Base-by-base conservation (phyloP, 345 rosid species). In the Capsella bursapastoris region DNA sequence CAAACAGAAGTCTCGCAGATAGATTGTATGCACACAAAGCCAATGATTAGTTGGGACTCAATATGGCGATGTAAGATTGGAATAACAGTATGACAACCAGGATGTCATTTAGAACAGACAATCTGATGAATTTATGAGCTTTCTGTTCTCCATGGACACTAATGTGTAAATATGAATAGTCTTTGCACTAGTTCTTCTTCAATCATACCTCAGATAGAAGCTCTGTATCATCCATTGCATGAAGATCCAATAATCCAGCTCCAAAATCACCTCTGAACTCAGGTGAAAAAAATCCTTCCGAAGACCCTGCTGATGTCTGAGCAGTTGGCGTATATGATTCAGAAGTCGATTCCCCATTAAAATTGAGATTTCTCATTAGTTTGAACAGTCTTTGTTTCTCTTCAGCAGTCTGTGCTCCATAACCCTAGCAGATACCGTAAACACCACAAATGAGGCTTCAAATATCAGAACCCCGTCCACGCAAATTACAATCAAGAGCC, bases 211-310 rank as follows among this genome's bases (percentile, higher is more conserved):
- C 96, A 32, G 96, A 88, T 41, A 90, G 84, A 73, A 96, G 96
- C 82, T 90, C 98, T 31, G 98, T 92, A 69, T 96, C 99, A 80
- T 96, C 97, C 98, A 96, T 88, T 43, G 96, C 96, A 83, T 96
- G 97, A 67, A 96, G 99, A 86, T 92, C 97, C 80, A 96, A 70
- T 72, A 96, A 97, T 38, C 99, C 99, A 73, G 96, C 96, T 70
- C 99, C 99, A 87, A 92, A 90, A 78, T 96, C 99, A 61, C 99
- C 96, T 83, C 97, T 86, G 70, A 96, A 92, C 34, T 92, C 97
- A 0, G 95, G 88, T 64, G 99, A 85, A 81, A 83, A 90, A 79
- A 89, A 83, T 8, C 95, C 90, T 73, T 96, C 99, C 31, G 91
- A 86, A 72, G 86, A 84, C 64, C 87, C 87, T 74, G 86, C 87